Evolutionary conservation across 2,329 filamentous ascomycete genomes (phyloP).

Genomic region (Pseudogymnoascus destructans): DNA sequence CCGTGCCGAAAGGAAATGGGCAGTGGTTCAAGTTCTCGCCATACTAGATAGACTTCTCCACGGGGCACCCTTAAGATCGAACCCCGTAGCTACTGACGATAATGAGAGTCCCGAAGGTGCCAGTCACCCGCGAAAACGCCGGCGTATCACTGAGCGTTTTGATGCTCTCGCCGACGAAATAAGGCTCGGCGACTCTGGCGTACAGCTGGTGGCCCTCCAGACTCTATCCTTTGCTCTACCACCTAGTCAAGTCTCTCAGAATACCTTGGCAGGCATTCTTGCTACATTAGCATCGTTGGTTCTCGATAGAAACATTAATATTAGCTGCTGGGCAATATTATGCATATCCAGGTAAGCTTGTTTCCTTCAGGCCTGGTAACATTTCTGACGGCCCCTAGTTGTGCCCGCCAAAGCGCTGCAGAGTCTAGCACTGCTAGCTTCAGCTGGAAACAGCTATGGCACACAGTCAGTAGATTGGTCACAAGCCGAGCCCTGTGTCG

Average conservation of each 20-base stretch:
- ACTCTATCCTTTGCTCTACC: conserved; percentile 38
- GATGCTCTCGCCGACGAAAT: conserved; percentile 22
- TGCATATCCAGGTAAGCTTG: conserved; percentile 59
- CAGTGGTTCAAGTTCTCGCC: conserved; percentile 44
- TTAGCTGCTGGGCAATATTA: conserved; percentile 73
- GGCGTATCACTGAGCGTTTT: conserved; percentile 16
- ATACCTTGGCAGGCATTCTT: conserved; percentile 37
- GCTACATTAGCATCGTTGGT: conserved; percentile 44
- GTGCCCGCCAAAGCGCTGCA: conserved; percentile 30
- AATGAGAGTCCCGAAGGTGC: conserved; percentile 11
- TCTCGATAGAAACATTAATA: conserved; percentile 52
- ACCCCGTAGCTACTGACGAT: conserved; percentile 8
- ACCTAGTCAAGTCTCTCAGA: conserved; percentile 10
- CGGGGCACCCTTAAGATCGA: neutral
- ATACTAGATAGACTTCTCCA: conserved; percentile 21
- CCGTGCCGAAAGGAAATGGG: conserved; percentile 47
- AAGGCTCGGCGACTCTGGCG: conserved; percentile 17
- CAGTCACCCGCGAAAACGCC: conserved; percentile 23
- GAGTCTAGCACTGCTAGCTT: conserved; percentile 29
- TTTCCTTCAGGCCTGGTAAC: neutral
- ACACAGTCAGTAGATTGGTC: conserved; percentile 56
- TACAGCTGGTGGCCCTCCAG: conserved; percentile 33
- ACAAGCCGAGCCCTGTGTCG: conserved; percentile 60
- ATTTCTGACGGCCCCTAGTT: conserved; percentile 25
- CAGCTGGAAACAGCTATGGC: conserved; percentile 64